Base-by-base conservation (phyloP, 495 filamentous ascomycete genomes). In the Daldinia decipiens region DNA sequence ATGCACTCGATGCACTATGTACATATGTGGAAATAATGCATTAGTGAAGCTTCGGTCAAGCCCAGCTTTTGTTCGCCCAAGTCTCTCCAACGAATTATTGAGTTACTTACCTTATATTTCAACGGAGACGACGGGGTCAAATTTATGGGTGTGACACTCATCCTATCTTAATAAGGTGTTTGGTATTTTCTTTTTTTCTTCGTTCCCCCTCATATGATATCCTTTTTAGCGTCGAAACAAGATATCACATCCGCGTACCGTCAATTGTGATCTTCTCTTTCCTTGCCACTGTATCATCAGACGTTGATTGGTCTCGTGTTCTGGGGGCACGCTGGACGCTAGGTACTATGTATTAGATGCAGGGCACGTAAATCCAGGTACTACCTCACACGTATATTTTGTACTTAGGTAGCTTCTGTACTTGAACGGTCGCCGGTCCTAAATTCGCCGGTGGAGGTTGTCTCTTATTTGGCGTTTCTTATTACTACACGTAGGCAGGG, bases 191-290 rank as follows among this genome's bases (percentile, higher is more conserved):
- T 45, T 12, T 29, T 29, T 24, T 24, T 24, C 2, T 47, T 36
- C 56, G 19, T 38, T 27, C 52, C 40, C 5, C 40, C 40, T 45
- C 17, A 45, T 45, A 45, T 45, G 34, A 31, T 31, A 24, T 38
- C 17, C 29, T 24, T 17, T 40, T 58, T 40, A 6, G 32, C 19
- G 55, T 58, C 15, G 15, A 40, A 40, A n/a, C 38, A 40, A 40
- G 38, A 40, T 40, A 40, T n/a, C 38, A 40, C 8, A 40, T 40
- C 39, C 17, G 17, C 39, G n/a, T 47, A 47, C n/a, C 1, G 26
- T 59, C 59, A 63, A 69, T 69, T 64, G 54, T 34, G 60, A 63
- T 63, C 54, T 64, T 69, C 59, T 29, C 50, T 53, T 40, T 66
- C n/a, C 56, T 66, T 59, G 63, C 64, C 64, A 67, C 56, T 34